Evolutionary conservation across 2,329 filamentous ascomycete species (phyloP).

Genomic region (Metarhizium humberi): DNA sequence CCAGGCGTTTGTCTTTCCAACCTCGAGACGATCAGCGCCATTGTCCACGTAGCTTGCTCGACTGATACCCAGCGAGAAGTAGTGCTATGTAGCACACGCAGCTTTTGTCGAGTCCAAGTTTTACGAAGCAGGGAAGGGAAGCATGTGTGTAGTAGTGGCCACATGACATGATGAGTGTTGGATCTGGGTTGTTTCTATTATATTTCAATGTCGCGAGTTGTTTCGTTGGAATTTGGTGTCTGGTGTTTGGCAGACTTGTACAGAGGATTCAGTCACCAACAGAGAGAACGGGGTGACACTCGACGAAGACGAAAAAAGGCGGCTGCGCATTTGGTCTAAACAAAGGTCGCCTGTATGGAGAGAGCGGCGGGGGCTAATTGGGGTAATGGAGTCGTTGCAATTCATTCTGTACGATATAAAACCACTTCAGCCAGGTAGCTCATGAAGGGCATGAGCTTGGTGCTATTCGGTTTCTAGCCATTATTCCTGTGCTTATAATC

Average conservation of each 20-base stretch:
- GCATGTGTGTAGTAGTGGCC: background rate
- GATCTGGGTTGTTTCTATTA: background rate
- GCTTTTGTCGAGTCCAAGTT: slow-evolving; percentile 3
- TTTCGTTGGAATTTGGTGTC: background rate
- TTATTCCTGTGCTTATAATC: background rate
- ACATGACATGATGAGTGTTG: background rate
- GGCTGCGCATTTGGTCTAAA: background rate
- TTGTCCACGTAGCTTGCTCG: slow-evolving; percentile 4
- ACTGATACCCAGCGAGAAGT: slow-evolving; percentile 10
- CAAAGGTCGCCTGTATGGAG: background rate
- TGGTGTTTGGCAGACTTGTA: slow-evolving; percentile 1
- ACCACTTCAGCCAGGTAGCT: slow-evolving; percentile 10
- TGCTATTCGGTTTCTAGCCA: slow-evolving; percentile 2
- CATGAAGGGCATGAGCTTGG: slow-evolving; percentile 6
- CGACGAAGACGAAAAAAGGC: background rate
- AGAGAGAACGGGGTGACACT: background rate
- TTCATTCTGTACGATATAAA: slow-evolving; percentile 25
- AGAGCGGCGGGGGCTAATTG: slow-evolving; percentile 14
- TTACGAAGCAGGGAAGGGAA: background rate
- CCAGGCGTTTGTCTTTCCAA: slow-evolving; percentile 6
- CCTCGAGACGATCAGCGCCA: background rate
- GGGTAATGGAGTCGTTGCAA: slow-evolving; percentile 17
- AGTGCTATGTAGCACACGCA: background rate
- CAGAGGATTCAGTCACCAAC: background rate
- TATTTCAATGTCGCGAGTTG: background rate